phyloP scores from a whole-genome alignment of 805 yeast species.

The Lachancea fermentati region DNA sequence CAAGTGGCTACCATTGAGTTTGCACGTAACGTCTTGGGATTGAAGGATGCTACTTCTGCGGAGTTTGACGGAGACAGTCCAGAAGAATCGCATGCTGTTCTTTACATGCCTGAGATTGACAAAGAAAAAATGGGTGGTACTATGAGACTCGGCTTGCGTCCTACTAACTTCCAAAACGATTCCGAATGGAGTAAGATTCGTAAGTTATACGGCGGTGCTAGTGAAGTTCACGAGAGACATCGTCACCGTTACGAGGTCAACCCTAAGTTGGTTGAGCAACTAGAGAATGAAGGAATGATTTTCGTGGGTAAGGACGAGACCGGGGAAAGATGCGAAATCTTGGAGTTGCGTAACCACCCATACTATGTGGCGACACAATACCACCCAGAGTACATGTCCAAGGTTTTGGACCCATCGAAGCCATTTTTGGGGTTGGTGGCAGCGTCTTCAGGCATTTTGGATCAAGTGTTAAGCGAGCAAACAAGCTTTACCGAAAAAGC shows the following conservation, averaged over 20 bases:
- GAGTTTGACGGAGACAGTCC: constrained; percentile 67
- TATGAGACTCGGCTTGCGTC: constrained; percentile 94
- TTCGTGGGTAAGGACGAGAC: constrained; percentile 93
- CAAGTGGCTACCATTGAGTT: constrained; percentile 96
- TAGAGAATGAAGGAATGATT: constrained; percentile 74
- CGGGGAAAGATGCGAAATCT: constrained; percentile 87
- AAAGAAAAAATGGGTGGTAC: constrained; percentile 96
- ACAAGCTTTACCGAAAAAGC: constrained; percentile 11
- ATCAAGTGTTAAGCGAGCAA: constrained; percentile 42
- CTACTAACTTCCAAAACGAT: constrained; percentile 70
- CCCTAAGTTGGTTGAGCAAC: constrained; percentile 65
- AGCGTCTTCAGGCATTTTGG: constrained; percentile 82
- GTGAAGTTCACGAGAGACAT: constrained; percentile 82
- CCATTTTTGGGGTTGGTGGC: constrained; percentile 96
- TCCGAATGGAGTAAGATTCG: constrained; percentile 66
- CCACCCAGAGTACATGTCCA: constrained; percentile 96
- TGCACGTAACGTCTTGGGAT: constrained; percentile 72
- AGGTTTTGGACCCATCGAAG: constrained; percentile 92
- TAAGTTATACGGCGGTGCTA: constrained; percentile 68
- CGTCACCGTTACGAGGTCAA: constrained; percentile 98
- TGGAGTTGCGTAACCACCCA: constrained; percentile 82
- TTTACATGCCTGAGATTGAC: constrained; percentile 98
- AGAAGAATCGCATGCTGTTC: constrained; percentile 64
- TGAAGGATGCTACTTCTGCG: constrained; percentile 65
- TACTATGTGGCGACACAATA: constrained; percentile 94